phyloP scores from a whole-genome alignment of 2,329 filamentous ascomycete genomes.

The Alternaria sp. region DNA sequence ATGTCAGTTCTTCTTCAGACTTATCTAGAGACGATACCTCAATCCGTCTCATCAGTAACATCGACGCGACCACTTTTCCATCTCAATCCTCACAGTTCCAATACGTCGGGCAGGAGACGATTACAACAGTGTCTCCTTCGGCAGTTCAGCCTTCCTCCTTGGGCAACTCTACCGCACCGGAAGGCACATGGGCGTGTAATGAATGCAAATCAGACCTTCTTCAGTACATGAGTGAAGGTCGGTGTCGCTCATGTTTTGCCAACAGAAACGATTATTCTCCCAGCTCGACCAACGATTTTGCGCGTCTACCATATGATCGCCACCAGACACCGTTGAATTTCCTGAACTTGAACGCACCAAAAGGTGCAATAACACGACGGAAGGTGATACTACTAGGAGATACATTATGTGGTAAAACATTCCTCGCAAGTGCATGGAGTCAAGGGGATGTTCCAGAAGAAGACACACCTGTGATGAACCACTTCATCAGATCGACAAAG shows the following conservation, averaged over 20 bases:
- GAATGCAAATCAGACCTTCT: constrained; percentile 1
- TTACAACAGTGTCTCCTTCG: neutral
- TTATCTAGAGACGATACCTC: neutral
- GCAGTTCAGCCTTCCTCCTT: neutral
- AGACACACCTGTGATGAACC: neutral
- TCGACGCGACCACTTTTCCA: neutral
- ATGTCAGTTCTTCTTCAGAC: neutral
- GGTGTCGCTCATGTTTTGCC: neutral
- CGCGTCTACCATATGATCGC: neutral
- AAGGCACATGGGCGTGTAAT: constrained; percentile 9
- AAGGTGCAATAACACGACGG: constrained; percentile 2
- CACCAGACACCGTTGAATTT: neutral
- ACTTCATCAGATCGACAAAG: neutral
- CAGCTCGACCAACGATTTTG: neutral
- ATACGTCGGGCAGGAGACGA: neutral
- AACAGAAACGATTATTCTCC: neutral
- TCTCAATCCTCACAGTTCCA: neutral
- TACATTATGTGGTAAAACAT: constrained; percentile 17
- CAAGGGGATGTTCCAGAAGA: neutral
- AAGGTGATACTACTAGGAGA: constrained; percentile 22
- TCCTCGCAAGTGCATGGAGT: constrained; percentile 14
- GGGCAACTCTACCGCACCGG: neutral
- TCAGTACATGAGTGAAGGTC: neutral
- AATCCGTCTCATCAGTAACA: neutral
- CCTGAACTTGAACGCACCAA: neutral